These are phyloP conservation scores for Typha latifolia DNA, from an alignment of 176 grass and related monocot species.

Conservation along the genomic window DNA sequence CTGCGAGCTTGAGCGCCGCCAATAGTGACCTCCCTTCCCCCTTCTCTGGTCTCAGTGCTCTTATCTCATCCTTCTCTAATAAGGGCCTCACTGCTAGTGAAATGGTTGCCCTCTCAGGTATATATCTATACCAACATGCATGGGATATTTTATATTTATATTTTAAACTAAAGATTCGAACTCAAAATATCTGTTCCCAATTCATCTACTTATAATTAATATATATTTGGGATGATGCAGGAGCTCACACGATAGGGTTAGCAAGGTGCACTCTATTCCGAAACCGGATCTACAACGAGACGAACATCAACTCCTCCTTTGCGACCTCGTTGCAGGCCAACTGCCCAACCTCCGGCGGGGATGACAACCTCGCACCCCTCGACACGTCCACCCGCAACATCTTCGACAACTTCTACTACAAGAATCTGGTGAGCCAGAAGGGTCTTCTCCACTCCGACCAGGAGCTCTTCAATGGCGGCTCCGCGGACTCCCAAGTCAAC, in stretches of 20 bases:
- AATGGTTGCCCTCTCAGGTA: slow-evolving; percentile 69
- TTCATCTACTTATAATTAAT: too few species aligned
- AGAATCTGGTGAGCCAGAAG: background rate
- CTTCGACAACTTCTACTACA: slow-evolving; percentile 6
- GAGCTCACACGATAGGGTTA: background rate
- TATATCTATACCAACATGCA: background rate
- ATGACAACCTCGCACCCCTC: background rate
- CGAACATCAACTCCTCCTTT: background rate
- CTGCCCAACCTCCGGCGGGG: background rate
- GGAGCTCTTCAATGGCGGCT: slow-evolving; percentile 1
- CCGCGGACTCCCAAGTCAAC: background rate
- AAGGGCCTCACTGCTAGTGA: slow-evolving; percentile 43
- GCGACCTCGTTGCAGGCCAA: background rate
- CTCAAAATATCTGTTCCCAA: too few species aligned
- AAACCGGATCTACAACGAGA: background rate
- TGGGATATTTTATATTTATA: too few species aligned
- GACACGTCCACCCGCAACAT: background rate
- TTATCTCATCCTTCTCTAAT: slow-evolving; percentile 39
- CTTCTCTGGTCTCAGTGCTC: slow-evolving; percentile 20
- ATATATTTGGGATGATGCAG: background rate
- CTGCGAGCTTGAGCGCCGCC: slow-evolving; percentile 27
- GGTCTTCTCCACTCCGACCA: background rate
- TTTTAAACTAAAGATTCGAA: too few species aligned
- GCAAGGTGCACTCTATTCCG: background rate
- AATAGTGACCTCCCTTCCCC: slow-evolving; percentile 46